A percentile compares a stretch with the other conserved stretches of the same genome.
phyloP scores from a whole-genome alignment of 2,329 filamentous ascomycete genomes.

The Aspergillus sp. region DNA sequence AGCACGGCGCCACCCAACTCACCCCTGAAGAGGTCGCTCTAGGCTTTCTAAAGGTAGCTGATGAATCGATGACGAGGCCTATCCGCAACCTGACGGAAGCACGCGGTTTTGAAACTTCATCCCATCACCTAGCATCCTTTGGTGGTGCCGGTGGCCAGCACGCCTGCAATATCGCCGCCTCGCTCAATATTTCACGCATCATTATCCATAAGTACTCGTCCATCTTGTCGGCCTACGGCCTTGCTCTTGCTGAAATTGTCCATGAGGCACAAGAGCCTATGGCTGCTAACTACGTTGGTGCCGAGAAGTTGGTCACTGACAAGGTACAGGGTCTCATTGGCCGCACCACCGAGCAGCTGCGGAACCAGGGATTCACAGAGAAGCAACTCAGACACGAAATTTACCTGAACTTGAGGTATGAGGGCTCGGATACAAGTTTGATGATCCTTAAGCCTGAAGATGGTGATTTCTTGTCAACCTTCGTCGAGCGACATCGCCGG shows the following conservation, averaged over 20 bases:
- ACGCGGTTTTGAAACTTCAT: slow-evolving; percentile 11
- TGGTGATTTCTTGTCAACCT: slow-evolving; percentile 71
- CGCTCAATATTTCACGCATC: slow-evolving; percentile 35
- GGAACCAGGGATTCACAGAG: slow-evolving; percentile 37
- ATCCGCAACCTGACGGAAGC: slow-evolving; percentile 18
- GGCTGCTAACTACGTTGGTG: slow-evolving; percentile 46
- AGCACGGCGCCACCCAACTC: slow-evolving; percentile 55
- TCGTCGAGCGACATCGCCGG: slow-evolving; percentile 77
- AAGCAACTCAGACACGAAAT: slow-evolving; percentile 38
- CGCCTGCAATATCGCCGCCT: slow-evolving; percentile 36
- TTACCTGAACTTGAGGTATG: slow-evolving; percentile 45
- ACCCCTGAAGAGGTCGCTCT: slow-evolving; percentile 49
- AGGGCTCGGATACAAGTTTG: slow-evolving; percentile 45
- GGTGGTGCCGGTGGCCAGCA: slow-evolving; percentile 35
- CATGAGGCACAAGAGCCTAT: slow-evolving; percentile 68
- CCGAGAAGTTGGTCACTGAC: slow-evolving; percentile 45
- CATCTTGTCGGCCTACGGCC: slow-evolving; percentile 36
- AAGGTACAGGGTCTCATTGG: slow-evolving; percentile 71
- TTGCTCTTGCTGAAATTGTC: slow-evolving; percentile 71
- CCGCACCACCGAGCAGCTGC: slow-evolving; percentile 37
- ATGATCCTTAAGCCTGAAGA: slow-evolving; percentile 55
- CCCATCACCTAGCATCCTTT: slow-evolving; percentile 24
- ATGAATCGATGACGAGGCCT: slow-evolving; percentile 71
- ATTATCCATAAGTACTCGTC: slow-evolving; percentile 39
- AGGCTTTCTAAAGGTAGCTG: slow-evolving; percentile 81